Conservation (phyloP, 768 basidiomycete species). For the Suillus bovinus region DNA sequence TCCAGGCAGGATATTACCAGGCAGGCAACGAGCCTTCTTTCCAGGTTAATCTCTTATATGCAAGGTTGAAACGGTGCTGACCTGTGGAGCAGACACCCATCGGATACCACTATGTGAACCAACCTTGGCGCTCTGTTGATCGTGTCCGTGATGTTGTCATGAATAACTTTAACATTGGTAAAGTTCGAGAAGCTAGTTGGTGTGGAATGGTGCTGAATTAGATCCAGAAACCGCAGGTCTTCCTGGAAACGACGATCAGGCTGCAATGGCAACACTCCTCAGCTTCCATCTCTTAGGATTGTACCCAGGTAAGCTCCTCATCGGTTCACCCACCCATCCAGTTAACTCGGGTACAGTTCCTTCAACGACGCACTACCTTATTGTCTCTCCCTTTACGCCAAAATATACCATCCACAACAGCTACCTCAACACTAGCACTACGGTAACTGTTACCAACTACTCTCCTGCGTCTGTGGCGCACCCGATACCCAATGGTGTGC, state of each 20-base stretch:
- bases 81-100: constrained; percentile 50
- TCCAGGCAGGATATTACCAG: constrained; percentile 56
- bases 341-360: constrained; percentile 44
- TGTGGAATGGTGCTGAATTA: background rate
- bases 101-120: constrained; percentile 70
- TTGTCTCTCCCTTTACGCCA: constrained; percentile 68
- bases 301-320: constrained; percentile 55
- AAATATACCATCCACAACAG: constrained; percentile 72
- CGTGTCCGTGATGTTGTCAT: constrained; percentile 63
- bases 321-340: background rate
- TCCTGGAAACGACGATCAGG: constrained; percentile 73
- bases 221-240: constrained; percentile 56
- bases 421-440: constrained; percentile 62
- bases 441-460: constrained; percentile 58
- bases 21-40: constrained; percentile 73
- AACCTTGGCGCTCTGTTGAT: constrained; percentile 61
- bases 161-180: constrained; percentile 67
- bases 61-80: background rate
- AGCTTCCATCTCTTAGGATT: constrained; percentile 66
- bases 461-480: constrained; percentile 55
- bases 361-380: constrained; percentile 60
- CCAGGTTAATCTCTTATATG: constrained; percentile 42
- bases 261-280: constrained; percentile 67
- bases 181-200: constrained; percentile 21
- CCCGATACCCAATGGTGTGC: constrained; percentile 53